Percentiles rank a stretch among this genome's conserved stretches.
These are phyloP conservation scores for Myxozyma nipponensis DNA, from an alignment of 805 yeast genomes.

Conservation along the genomic window DNA sequence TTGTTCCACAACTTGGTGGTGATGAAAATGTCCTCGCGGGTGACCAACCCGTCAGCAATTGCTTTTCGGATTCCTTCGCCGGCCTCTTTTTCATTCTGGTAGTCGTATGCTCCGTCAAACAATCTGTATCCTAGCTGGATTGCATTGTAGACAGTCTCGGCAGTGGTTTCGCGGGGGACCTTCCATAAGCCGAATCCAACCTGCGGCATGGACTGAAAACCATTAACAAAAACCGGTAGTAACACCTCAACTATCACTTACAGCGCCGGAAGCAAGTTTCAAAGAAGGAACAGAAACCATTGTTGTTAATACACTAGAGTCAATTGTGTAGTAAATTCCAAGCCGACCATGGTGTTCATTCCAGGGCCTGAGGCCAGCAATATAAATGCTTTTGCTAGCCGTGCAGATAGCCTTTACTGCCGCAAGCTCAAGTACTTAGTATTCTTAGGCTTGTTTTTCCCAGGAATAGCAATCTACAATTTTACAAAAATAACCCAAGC, in stretches of 20 bases:
- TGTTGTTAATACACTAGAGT: not conserved
- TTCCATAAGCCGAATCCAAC: conserved; percentile 85
- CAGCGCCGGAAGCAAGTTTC: conserved; percentile 59
- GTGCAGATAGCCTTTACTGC: too few relatives aligned
- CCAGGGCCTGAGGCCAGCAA: too few relatives aligned
- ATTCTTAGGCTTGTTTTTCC: too few relatives aligned
- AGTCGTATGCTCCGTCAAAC: conserved; percentile 66
- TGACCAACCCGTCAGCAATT: conserved; percentile 62
- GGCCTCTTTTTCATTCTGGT: conserved; percentile 64
- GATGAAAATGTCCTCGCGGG: conserved; percentile 68
- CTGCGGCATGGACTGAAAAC: conserved; percentile 54
- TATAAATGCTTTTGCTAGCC: too few relatives aligned
- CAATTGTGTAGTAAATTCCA: not conserved
- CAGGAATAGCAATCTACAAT: too few relatives aligned
- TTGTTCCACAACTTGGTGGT: conserved; percentile 85
- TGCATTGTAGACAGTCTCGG: conserved; percentile 74
- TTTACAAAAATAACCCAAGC: too few relatives aligned
- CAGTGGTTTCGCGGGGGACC: conserved; percentile 58
- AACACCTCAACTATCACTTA: conserved; percentile 42
- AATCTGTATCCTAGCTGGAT: conserved; percentile 77
- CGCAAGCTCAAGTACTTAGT: too few relatives aligned
- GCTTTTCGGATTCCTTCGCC: conserved; percentile 63
- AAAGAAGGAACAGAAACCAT: conserved; percentile 61
- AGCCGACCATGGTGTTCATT: too few relatives aligned
- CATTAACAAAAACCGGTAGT: not conserved